These are phyloP conservation scores for Colletotrichum tropicale DNA, from an alignment of 2,329 filamentous ascomycete genomes.

Conservation along the genomic window DNA sequence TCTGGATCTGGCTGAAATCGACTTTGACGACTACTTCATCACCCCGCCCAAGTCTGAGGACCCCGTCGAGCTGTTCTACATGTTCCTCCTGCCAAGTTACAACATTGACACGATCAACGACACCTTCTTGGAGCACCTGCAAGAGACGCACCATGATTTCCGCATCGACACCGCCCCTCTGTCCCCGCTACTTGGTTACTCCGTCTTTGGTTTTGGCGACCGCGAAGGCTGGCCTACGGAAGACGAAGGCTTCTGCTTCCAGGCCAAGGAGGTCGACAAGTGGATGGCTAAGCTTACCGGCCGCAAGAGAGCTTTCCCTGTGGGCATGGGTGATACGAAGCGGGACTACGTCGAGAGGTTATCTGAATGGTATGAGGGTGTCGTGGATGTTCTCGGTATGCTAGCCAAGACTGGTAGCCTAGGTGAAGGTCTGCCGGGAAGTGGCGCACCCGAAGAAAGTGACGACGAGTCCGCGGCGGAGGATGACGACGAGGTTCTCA, in stretches of 20 bases:
- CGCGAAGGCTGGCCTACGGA: conserved; percentile 91
- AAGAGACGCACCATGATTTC: conserved; percentile 96
- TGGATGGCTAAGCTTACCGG: conserved; percentile 97
- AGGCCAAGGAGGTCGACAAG: conserved; percentile 87
- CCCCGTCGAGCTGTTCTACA: conserved; percentile 75
- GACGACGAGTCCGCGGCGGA: conserved; percentile 75
- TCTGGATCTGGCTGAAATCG: conserved; percentile 82
- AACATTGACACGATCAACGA: conserved; percentile 94
- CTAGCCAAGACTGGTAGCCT: conserved; percentile 64
- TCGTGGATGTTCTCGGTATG: conserved; percentile 72
- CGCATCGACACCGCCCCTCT: conserved; percentile 90
- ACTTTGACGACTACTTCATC: conserved; percentile 93
- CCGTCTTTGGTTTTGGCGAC: conserved; percentile 93
- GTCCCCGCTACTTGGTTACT: conserved; percentile 79
- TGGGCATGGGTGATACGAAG: conserved; percentile 88
- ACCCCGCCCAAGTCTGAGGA: conserved; percentile 67
- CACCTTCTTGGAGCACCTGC: conserved; percentile 83
- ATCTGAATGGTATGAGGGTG: conserved; percentile 77
- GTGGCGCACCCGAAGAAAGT: conserved; percentile 84
- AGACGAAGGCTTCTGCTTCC: conserved; percentile 89
- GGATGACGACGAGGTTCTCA: conserved; percentile 55
- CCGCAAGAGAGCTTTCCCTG: conserved; percentile 83
- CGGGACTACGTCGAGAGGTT: conserved; percentile 70
- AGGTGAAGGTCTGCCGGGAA: conserved; percentile 74
- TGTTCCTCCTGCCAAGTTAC: conserved; percentile 87